These are phyloP conservation scores for Zygosaccharomyces pseudorouxii DNA, from an alignment of 805 yeast genomes.

Conservation along the genomic window DNA sequence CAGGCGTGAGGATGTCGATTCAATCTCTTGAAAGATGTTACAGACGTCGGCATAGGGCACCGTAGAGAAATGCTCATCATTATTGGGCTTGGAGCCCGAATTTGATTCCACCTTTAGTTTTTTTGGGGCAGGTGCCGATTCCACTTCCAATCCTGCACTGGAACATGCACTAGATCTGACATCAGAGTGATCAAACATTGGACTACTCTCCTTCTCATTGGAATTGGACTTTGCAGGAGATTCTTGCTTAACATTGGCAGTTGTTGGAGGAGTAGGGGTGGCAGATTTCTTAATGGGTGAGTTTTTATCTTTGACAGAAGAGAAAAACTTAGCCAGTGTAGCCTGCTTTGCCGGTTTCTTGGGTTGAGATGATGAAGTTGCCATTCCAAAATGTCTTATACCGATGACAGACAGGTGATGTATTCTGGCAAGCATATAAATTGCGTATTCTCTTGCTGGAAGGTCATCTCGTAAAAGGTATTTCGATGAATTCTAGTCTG, in stretches of 20 bases:
- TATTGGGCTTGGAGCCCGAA: neutral
- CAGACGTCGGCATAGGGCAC: slow-evolving; percentile 42
- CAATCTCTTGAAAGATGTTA: slow-evolving; percentile 70
- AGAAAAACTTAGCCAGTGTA: slow-evolving; percentile 33
- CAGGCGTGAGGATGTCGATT: slow-evolving; percentile 73
- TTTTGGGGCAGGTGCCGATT: slow-evolving; percentile 8
- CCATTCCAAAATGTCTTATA: slow-evolving; percentile 7
- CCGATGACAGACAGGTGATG: neutral
- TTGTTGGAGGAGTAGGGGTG: neutral
- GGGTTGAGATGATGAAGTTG: slow-evolving; percentile 7
- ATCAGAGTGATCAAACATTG: slow-evolving; percentile 1
- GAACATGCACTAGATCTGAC: slow-evolving; percentile 2
- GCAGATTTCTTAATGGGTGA: slow-evolving; percentile 3
- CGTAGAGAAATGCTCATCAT: slow-evolving; percentile 8
- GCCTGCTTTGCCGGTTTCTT: slow-evolving; percentile 24
- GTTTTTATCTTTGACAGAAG: slow-evolving; percentile 21
- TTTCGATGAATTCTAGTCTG: neutral
- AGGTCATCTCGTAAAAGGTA: neutral
- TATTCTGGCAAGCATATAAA: slow-evolving; percentile 3
- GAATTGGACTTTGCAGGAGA: neutral
- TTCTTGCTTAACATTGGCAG: neutral
- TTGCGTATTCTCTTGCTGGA: neutral
- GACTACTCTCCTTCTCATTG: neutral
- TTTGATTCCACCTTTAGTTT: slow-evolving; percentile 3
- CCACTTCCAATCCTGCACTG: slow-evolving; percentile 3